A percentile compares a stretch with the other conserved stretches of the same genome.
phyloP scores from a whole-genome alignment of 192 early-diverging fungal genomes.

The Podochytrium sp. region DNA sequence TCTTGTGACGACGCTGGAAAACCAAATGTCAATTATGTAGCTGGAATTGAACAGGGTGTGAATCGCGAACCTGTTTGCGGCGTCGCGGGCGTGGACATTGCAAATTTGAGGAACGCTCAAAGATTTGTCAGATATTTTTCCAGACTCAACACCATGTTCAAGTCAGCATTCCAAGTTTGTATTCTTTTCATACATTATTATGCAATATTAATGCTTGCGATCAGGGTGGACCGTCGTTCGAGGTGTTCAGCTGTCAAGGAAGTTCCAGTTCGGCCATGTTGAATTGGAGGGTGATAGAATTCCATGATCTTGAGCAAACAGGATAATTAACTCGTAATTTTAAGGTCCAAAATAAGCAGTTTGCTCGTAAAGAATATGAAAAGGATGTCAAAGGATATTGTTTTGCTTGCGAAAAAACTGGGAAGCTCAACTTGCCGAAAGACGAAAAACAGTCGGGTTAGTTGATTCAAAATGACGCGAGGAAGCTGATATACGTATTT shows the following conservation, averaged over 20 bases:
- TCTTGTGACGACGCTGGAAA: no score
- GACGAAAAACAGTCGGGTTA: conserved; percentile 42
- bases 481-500: not conserved
- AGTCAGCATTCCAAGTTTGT: conserved; percentile 37
- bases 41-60: no score
- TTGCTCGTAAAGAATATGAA: conserved; percentile 38
- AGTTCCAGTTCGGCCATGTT: conserved; percentile 30
- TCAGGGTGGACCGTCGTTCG: conserved; percentile 46
- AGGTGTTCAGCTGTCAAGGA: conserved; percentile 39
- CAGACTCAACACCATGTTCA: conserved; percentile 47
- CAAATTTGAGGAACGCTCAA: no score
- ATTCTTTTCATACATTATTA: not conserved
- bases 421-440: conserved; percentile 44
- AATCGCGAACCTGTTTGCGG: no score
- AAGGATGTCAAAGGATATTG: conserved; percentile 47
- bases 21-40: no score
- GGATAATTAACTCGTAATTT: not conserved
- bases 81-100: no score
- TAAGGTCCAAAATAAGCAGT: conserved; percentile 37
- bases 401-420: conserved; percentile 37
- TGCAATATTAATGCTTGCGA: not conserved
- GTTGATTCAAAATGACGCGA: not conserved
- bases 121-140: no score
- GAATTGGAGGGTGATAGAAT: conserved; percentile 34
- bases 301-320: not conserved